Base-by-base conservation (phyloP, 139 green algal genomes). In the Picochlorum costavermella region DNA sequence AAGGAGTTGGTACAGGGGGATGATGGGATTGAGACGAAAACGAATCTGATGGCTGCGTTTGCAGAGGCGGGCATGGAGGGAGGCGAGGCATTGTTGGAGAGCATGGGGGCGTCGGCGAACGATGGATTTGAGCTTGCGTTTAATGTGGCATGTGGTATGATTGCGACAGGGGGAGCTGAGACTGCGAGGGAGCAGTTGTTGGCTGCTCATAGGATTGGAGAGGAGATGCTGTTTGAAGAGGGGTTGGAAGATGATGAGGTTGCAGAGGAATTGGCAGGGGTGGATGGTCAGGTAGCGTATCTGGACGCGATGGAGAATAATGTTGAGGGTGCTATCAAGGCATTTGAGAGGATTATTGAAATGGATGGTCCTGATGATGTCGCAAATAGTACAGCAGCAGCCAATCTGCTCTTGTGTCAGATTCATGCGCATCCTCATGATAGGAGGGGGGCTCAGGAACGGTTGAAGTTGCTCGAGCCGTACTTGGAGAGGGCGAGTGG, bases 151-250 rank as follows among this genome's bases (percentile, higher is more conserved):
- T 95, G 86, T 68, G 84, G 64, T 20, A 63, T 85, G 36, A 50
- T 91, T 31, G 79, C 82, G 36, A 4, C 12, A 2, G 81, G 84
- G 2, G 64, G 86, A 10, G 62, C 81, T 16, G 44, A 45, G 9
- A 72, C 51, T 23, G 90, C 90, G 25, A 80, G 95, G 71, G 72
- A 82, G 28, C 73, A 87, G 74, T 79, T 96, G 60, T 70, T 80
- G 64, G 66, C 87, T 40, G 86, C 89, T 6, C 60, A 81, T 45
- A 81, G 87, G 30, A 61, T 78, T 14, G 86, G 85, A 88, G 78
- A 86, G 29, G 91, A 96, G 74, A 75, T 79, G 13, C 72, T 97
- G 62, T 85, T 86, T 56, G 83, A 90, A 25, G 90, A 97, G 62
- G 91, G 96, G 6, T 59, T 90, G 12, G 75, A 51, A 0, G 86